Percentiles rank a stretch among this genome's conserved stretches.
These are phyloP conservation scores for Phaeosphaeriaceae sp. DNA, from an alignment of 2,329 filamentous ascomycete species.

Conservation along the genomic window DNA sequence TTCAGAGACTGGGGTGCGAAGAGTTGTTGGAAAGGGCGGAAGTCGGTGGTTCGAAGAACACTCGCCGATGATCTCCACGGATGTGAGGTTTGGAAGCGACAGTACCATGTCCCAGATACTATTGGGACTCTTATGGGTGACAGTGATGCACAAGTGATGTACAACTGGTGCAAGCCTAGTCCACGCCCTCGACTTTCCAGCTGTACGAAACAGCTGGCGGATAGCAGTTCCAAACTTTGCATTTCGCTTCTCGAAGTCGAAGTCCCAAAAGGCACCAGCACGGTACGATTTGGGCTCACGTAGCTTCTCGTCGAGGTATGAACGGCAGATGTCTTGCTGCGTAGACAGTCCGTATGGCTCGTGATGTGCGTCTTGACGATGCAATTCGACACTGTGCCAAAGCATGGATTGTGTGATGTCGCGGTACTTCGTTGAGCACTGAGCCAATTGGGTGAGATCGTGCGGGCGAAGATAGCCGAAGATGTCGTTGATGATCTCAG, in stretches of 20 bases:
- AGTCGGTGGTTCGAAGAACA: not conserved
- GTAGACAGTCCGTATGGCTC: not conserved
- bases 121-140: not conserved
- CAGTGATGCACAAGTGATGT: not conserved
- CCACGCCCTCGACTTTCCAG: not conserved
- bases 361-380: slow-evolving; percentile 9
- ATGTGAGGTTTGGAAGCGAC: not conserved
- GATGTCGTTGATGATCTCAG: slow-evolving; percentile 8
- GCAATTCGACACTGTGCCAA: slow-evolving; percentile 10
- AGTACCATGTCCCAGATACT: not conserved
- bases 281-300: slow-evolving; percentile 1
- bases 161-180: not conserved
- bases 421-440: slow-evolving; percentile 8
- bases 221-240: slow-evolving; percentile 4
- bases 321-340: not conserved
- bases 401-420: slow-evolving; percentile 2
- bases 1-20: not conserved
- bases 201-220: not conserved
- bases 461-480: slow-evolving; percentile 2
- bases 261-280: not conserved
- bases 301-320: slow-evolving; percentile 4
- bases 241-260: slow-evolving; percentile 3
- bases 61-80: not conserved
- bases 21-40: not conserved
- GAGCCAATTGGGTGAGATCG: slow-evolving; percentile 9